These are phyloP conservation scores for Ichthyophthirius multifiliis DNA, from an alignment of 169 alveolate species.

Conservation along the genomic window DNA sequence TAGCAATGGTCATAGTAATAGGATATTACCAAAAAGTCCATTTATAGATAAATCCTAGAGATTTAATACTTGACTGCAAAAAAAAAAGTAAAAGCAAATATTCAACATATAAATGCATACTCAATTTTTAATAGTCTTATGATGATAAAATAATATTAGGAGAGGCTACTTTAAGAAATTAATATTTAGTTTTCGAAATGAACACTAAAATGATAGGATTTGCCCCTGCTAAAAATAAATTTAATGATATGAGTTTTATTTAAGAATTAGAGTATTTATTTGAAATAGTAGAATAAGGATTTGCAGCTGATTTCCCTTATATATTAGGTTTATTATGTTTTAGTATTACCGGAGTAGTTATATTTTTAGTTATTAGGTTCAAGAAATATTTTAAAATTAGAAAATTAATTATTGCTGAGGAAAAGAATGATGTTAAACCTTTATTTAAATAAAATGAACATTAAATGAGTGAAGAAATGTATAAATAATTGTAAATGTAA, in stretches of 20 bases:
- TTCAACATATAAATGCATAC: not conserved
- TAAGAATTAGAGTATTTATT: not conserved
- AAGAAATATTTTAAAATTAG: too few species aligned
- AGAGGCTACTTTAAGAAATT: conserved; percentile 3
- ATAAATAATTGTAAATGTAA: too few species aligned
- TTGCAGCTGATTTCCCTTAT: not conserved
- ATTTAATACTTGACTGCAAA: not conserved
- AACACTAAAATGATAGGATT: not conserved
- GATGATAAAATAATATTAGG: not conserved
- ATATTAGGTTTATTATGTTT: not conserved
- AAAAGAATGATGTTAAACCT: too few species aligned
- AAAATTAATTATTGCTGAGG: too few species aligned
- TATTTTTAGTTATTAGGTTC: too few species aligned
- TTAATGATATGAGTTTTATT: not conserved
- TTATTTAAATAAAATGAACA: too few species aligned
- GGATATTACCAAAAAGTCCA: not conserved
- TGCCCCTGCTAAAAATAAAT: conserved; percentile 20
- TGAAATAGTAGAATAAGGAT: not conserved
- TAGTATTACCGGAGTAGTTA: too few species aligned
- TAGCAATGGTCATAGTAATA: not conserved
- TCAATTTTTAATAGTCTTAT: conserved; percentile 9
- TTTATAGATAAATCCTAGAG: not conserved
- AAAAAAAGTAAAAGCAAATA: not conserved
- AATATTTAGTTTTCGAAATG: not conserved
- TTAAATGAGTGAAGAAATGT: too few species aligned